These are phyloP conservation scores for Chrysanthemum makinoi DNA, from an alignment of 129 eudicot genomes.

Conservation along the genomic window DNA sequence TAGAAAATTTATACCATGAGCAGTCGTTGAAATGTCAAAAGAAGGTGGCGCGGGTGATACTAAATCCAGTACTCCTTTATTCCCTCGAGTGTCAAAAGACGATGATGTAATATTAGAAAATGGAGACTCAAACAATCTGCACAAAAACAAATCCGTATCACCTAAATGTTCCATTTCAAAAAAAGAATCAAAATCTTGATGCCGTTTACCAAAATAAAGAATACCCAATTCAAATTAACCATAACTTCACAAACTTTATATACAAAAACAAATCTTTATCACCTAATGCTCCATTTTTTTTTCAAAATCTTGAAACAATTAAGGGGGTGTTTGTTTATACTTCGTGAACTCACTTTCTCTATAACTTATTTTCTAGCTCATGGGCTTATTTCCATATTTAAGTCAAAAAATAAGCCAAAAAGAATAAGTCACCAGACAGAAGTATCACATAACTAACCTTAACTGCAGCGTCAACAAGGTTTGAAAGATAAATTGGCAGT, in stretches of 20 bases:
- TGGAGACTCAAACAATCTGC: constrained; percentile 1
- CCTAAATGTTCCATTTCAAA: constrained; percentile 20
- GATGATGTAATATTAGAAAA: too few relatives aligned
- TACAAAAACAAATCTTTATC: constrained; percentile 17
- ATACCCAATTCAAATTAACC: constrained; percentile 23
- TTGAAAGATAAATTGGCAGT: constrained; percentile 54
- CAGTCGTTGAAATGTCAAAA: too few relatives aligned
- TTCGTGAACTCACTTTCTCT: too few relatives aligned
- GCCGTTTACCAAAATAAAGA: constrained; percentile 29
- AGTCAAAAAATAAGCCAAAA: too few relatives aligned
- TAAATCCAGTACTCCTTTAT: too few relatives aligned
- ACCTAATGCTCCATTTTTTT: constrained; percentile 21
- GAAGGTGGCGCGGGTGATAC: too few relatives aligned
- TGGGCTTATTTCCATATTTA: too few relatives aligned
- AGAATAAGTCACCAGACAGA: background rate
- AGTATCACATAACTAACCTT: constrained; percentile 42
- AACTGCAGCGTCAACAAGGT: constrained; percentile 69
- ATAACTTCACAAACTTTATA: constrained; percentile 19
- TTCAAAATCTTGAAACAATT: too few relatives aligned
- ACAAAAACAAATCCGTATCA: constrained; percentile 14
- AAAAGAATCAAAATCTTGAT: constrained; percentile 15
- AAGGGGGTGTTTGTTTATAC: too few relatives aligned
- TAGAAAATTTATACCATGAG: too few relatives aligned
- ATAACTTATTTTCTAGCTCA: too few relatives aligned
- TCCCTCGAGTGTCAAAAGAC: too few relatives aligned